Conservation (phyloP, 2,329 filamentous ascomycete species). For the Fusarium udum region DNA sequence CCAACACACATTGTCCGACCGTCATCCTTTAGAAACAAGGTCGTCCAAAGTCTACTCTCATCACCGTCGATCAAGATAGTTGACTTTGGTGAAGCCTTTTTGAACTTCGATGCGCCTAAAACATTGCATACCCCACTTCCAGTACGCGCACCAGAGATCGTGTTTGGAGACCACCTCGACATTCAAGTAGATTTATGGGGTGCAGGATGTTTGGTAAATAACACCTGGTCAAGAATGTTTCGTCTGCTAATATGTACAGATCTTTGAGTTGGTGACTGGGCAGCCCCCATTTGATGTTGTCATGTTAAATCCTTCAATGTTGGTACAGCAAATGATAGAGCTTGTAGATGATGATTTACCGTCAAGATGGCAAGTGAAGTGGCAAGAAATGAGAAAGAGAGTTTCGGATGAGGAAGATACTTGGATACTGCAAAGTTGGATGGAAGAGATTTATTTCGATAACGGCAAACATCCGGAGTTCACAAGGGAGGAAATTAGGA, state of each 20-base stretch:
- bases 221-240: rapidly evolving
- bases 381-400: slow-evolving; percentile 8
- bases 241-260: slow-evolving; percentile 5
- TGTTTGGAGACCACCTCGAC: slow-evolving; percentile 32
- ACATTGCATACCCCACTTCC: slow-evolving; percentile 29
- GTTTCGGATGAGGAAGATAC: not conserved
- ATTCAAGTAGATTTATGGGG: slow-evolving; percentile 37
- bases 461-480: slow-evolving; percentile 5
- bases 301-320: slow-evolving; percentile 14
- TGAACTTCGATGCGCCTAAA: not conserved
- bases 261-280: slow-evolving; percentile 40
- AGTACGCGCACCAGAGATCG: slow-evolving; percentile 33
- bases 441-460: slow-evolving; percentile 31
- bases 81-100: slow-evolving; percentile 38
- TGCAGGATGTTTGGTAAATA: slow-evolving; percentile 30
- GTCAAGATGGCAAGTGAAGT: slow-evolving; percentile 22
- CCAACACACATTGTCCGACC: slow-evolving; percentile 25
- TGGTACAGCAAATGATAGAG: slow-evolving; percentile 33
- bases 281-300: slow-evolving; percentile 36
- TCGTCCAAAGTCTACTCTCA: not conserved
- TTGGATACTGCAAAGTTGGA: slow-evolving; percentile 22
- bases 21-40: not conserved
- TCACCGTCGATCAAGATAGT: slow-evolving; percentile 30
- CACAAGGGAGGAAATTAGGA: slow-evolving; percentile 5
- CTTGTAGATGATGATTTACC: slow-evolving; percentile 22